Evolutionary conservation across 108 stramenopile species (phyloP), one percentile per base, ranked within the genome.

Genomic region (Hondaea fermentalgiana): DNA sequence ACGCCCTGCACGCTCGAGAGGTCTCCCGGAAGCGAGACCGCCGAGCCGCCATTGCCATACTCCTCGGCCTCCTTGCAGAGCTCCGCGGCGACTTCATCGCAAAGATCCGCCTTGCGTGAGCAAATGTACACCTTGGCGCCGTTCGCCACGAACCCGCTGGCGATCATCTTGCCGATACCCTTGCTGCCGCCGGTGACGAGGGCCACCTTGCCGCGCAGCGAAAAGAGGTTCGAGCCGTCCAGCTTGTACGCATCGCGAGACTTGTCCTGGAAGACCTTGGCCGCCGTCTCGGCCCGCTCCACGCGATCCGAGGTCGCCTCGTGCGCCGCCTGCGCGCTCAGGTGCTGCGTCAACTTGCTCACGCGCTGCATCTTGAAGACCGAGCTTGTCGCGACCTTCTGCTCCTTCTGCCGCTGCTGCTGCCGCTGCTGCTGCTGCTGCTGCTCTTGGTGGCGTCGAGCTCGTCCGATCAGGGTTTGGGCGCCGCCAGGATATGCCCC

Each of bases 81-180:
- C 10, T 88, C 88, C 14, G 91, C 89, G 14, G 95, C 94, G 0
- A 96, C 94, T 72, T 94, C 91, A 10, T 88, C 57, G 88, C 96
- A 96, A 16, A 94, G 96, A 16, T 94, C 93, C 87, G 93, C 94
- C 58, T 95, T 95, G 5, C 97, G 96, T 44, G 92, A 92, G 10
- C 96, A 95, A 53, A 97, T 72, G 23, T 96, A 87, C 17, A 97
- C 96, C 87, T 96, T 96, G 87, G 96, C 96, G 45, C 97, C 97
- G 23, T 93, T 94, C 4, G 72, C 53, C 17, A 90, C 92, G 92
- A 96, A 96, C 5, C 95, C 94, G 58, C 93, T 92, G 57, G 96
- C 96, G 72, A 97, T 96, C 96, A 97, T 97, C 53, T 92, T 72
- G 12, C 97, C 97, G 89, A 97, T 95, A 10, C 97, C 97, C 1